Conservation (phyloP, 257 asterid species). For the Nicotiana obtusifolia region DNA sequence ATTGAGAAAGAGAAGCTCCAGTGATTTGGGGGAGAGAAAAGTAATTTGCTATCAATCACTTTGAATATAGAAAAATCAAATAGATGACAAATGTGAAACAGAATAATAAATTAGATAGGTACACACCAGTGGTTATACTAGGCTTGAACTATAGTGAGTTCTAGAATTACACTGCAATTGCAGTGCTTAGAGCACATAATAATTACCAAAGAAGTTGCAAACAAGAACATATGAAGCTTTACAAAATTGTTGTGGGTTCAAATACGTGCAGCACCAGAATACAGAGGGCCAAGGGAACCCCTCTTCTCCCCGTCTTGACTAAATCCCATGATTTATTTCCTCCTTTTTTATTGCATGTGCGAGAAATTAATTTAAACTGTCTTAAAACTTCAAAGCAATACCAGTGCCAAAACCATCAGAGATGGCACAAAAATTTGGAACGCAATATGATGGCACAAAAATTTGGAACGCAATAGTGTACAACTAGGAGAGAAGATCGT, state of each 20-base stretch:
- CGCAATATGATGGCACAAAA: background rate
- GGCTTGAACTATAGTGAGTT: background rate
- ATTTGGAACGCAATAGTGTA: background rate
- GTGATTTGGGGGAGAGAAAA: background rate
- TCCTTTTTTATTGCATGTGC: background rate
- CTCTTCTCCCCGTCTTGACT: background rate
- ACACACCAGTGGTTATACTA: background rate
- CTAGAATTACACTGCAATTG: background rate
- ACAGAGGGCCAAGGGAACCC: background rate
- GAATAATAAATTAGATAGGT: background rate
- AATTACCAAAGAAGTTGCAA: background rate
- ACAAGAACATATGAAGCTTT: conserved; percentile 1
- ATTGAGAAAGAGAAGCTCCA: conserved; percentile 1
- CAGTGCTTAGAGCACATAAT: background rate
- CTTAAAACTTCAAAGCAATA: background rate
- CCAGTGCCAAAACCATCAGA: background rate
- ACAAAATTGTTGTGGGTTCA: background rate
- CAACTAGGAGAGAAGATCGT: background rate
- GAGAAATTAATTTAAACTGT: background rate
- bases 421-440: background rate
- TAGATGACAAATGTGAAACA: background rate
- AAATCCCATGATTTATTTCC: background rate
- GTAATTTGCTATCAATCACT: background rate
- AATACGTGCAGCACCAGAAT: background rate
- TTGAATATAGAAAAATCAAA: background rate